Evolutionary conservation across 108 stramenopile genomes (phyloP).

Genomic region (Pseudonitzschia delicatissima): DNA sequence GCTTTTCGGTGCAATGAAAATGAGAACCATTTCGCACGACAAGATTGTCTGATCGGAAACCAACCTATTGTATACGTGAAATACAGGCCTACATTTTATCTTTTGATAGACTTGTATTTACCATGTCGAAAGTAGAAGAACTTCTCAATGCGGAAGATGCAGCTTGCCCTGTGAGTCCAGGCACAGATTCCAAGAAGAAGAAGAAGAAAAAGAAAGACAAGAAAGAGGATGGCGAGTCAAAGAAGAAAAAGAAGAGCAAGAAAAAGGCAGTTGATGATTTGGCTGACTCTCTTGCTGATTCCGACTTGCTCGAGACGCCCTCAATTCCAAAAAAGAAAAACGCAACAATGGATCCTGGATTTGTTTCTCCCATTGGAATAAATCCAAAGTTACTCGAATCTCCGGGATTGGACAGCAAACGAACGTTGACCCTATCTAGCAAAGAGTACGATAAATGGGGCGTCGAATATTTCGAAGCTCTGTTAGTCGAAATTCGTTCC

Average conservation of each 20-base stretch:
- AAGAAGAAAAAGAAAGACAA: not conserved
- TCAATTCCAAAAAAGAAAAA: not conserved
- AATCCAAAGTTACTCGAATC: slow-evolving; percentile 1
- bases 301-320: not conserved
- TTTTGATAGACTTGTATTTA: too few relatives aligned
- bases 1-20: too few relatives aligned
- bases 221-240: not conserved
- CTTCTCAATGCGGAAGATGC: too few relatives aligned
- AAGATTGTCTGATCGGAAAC: too few relatives aligned
- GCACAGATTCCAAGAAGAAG: not conserved
- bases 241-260: slow-evolving; percentile 23
- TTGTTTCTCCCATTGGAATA: not conserved
- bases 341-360: not conserved
- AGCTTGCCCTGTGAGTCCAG: too few relatives aligned
- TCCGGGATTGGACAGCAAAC: not conserved
- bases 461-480: slow-evolving; percentile 30
- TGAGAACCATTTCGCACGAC: too few relatives aligned
- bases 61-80: too few relatives aligned
- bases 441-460: slow-evolving; percentile 13
- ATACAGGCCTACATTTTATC: too few relatives aligned
- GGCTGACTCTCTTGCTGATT: not conserved
- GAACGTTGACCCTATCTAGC: not conserved
- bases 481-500: slow-evolving; percentile 19
- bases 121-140: too few relatives aligned
- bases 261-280: not conserved